Evolutionary conservation across 805 yeast genomes (phyloP), one percentile per base, ranked within the genome.

Genomic region (Helenozyma baotianmanensis): DNA sequence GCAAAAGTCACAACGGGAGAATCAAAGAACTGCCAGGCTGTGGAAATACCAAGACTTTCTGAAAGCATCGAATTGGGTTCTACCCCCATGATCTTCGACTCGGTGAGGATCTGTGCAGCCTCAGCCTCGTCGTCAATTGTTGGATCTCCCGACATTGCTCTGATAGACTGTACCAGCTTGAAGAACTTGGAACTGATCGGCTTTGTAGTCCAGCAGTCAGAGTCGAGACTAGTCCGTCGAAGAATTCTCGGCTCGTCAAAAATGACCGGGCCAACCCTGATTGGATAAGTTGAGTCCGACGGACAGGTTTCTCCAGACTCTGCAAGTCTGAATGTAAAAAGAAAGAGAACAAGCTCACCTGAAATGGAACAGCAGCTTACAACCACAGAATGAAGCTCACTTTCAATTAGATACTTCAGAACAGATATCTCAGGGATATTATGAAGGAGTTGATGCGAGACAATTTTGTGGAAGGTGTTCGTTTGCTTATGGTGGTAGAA

Each of bases 341-440:
- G 47, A 40, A 72, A 67, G 0, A 64, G 36, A 2, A 69, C 39
- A 4, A 72, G 38, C 42, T 72, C 78, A 1, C 73, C 73, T 1
- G 68, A 59, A 4, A 78, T 74, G 0, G 76, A 68, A 0, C 64
- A 65, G 27, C 69, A 60, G 4, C 60, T 33, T 1, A 54, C 48
- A 4, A 70, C 46, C 3, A 57, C 56, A 29, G 61, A 60, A 8
- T 37, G 42, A 2, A 17, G 22, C 2, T 36, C 39, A 9, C 47
- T 50, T 1, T 38, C 37, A 10, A 53, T 48, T 7, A 25, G 33
- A 24, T 42, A 45, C 24, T 38, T 40, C 12, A 68, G 40, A 29
- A 78, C 62, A 15, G 68, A 51, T 2, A 76, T 70, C 34, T 67
- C 74, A 0, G 58, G 87, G 9, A 80, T 64, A 45, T 81, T 80